Evolutionary conservation across 164 flowering plant genomes (phyloP).

Genomic region (Kalanchoe fedtschenkoi): DNA sequence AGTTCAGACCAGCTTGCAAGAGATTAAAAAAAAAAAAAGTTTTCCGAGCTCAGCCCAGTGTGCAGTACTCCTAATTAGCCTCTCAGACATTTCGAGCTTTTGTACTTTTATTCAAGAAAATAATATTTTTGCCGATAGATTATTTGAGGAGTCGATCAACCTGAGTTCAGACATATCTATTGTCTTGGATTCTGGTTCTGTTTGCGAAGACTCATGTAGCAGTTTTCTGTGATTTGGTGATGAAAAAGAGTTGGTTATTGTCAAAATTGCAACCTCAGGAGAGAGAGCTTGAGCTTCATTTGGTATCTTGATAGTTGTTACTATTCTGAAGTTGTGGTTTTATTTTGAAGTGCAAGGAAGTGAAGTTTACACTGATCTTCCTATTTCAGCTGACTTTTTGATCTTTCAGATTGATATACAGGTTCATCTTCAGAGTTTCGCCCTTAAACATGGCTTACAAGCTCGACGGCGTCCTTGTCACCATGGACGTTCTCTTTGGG

Average conservation of each 20-base stretch:
- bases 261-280: no score
- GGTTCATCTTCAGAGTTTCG: background rate
- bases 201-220: no score
- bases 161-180: background rate
- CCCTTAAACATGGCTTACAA: conserved; percentile 17
- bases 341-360: background rate
- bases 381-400: background rate
- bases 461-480: conserved; percentile 20
- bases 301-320: no score
- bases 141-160: background rate
- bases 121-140: background rate
- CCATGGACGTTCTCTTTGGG: conserved; percentile 8
- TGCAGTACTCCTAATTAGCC: background rate
- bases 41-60: no score
- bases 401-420: background rate
- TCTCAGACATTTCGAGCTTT: background rate
- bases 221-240: no score
- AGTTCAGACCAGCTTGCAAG: background rate
- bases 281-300: no score
- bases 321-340: background rate
- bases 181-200: background rate
- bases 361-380: background rate
- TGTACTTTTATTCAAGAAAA: background rate
- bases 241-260: no score
- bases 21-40: background rate